Evolutionary conservation across 176 grass and related monocot species (phyloP), one percentile per base, ranked within the genome.

Genomic region (Pontederia crassipes): DNA sequence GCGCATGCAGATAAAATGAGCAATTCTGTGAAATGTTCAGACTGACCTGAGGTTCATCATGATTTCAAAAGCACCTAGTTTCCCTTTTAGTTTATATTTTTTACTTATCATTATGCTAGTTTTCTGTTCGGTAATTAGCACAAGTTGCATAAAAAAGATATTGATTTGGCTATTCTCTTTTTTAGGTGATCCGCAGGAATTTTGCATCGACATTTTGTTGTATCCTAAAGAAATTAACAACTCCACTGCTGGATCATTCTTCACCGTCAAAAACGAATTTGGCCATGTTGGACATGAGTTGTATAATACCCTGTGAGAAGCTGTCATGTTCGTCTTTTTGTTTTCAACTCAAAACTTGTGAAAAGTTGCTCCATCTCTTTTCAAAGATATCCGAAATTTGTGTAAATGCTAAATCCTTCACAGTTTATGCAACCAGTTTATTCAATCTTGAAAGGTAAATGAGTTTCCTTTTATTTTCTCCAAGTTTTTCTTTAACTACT

Each of bases 361-460:
- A 97, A 76, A 58, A 70, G 62, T 71, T 91, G 57, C 84, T 97
- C 60, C 57, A 70, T 72, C 77, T 88, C 46, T 80, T 85, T 14
- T 81, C 59, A 70, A 85, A 71, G 26, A 78, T 85, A 68, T 87
- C 87, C 54, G 87, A 75, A 78, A 66, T 97, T 60, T 74, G 82
- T 85, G 72, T 83, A 54, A 85, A 77, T 60, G 55, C 76, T 47
- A 85, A 87, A 58, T 77, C 82, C 69, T 81, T 82, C 26, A 61
- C 48, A 52, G 68, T 4, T 48, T 63, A 79, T 79, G 68, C 80
- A 77, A 87, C 75, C 75, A 82, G 85, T 73, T 76, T 97, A 78
- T 73, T 97, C 66, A 88, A 91, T 72, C 73, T 91, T 61, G 92
- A 97, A 82, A 91, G 92, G 92, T 81, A 87, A 82, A 69, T 54